Base-by-base conservation (phyloP, 306 rosid genomes). In the Lathyrus sativus region DNA sequence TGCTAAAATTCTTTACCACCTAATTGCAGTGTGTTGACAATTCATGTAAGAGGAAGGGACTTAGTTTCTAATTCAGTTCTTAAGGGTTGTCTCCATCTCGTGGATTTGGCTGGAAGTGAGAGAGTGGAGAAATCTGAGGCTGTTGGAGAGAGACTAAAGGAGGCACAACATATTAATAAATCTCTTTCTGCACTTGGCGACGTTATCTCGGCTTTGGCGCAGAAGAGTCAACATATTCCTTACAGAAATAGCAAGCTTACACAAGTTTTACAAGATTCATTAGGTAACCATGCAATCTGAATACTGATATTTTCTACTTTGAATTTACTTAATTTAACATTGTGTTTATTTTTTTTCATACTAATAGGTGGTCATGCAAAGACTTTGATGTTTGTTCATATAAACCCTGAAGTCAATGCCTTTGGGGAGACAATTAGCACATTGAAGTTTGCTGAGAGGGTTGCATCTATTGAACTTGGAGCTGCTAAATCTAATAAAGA, bases 161-260 rank as follows among this genome's bases (percentile, higher is more conserved):
- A 93, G 74, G 98, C 98, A 3, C 98, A 93, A 46, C 88, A 93
- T 76, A 93, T 93, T 83, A 93, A 93, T 73, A 83, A 80, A 81
- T 93, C 98, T 4, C 96, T 93, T 66, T 93, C 98, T 81, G 98
- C 98, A 29, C 93, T 93, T 15, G 98, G 98, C 42, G 98, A 93
- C 86, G 98, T 93, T 68, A 86, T 93, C 55, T 82, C 89, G 29
- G 96, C 98, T 80, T 87, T 93, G 85, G 98, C 98, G 67, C 98
- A 93, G 48, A 93, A 93, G 86, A 88, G 91, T 61, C 44, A 81
- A 18, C 98, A 93, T 53, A 83, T 93, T 74, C 98, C 98, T 55
- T 93, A 93, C 76, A 86, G 98, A 79, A 93, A 93, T 37, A 93
- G 98, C 89, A 93, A 93, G 73, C 98, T 93, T 35, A 93, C 97